Percentiles rank a stretch among this genome's conserved stretches.
Evolutionary conservation across 208 protist genomes (phyloP).

Genomic region (Crithidia mellificae): DNA sequence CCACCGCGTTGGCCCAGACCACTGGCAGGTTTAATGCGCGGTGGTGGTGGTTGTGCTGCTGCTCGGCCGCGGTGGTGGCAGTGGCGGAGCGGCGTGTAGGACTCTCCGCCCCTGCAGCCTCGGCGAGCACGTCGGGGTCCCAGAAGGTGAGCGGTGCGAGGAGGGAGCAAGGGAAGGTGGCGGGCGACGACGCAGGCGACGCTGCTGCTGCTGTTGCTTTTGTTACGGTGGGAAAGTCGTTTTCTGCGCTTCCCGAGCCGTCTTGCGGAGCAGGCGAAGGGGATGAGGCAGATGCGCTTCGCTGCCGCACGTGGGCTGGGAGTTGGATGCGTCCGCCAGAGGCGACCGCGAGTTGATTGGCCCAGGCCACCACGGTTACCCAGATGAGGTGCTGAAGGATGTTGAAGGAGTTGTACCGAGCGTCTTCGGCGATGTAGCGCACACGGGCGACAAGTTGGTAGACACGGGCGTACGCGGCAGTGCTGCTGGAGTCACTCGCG

Average conservation of each 20-base stretch:
- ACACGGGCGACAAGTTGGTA: slow-evolving; percentile 27
- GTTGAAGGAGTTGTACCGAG: slow-evolving; percentile 35
- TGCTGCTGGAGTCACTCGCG: slow-evolving; percentile 26
- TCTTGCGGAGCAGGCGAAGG: neutral
- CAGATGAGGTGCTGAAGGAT: slow-evolving; percentile 40
- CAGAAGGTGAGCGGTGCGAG: slow-evolving; percentile 24
- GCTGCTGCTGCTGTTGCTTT: neutral
- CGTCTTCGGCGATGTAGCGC: slow-evolving; percentile 34
- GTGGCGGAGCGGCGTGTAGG: neutral
- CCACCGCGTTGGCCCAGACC: slow-evolving; percentile 28
- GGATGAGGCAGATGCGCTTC: neutral
- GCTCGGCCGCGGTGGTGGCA: too few relatives aligned
- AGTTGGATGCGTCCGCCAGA: slow-evolving; percentile 36
- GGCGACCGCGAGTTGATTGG: slow-evolving; percentile 46
- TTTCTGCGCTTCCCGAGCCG: neutral
- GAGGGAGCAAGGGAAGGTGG: slow-evolving; percentile 18
- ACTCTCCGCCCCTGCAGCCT: neutral
- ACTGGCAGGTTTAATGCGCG: slow-evolving; percentile 15
- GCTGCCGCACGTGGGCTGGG: slow-evolving; percentile 8
- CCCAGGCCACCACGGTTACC: slow-evolving; percentile 53
- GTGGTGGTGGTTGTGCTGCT: too few relatives aligned
- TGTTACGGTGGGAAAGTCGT: neutral
- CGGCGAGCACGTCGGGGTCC: slow-evolving; percentile 13
- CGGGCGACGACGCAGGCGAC: neutral
- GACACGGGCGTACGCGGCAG: slow-evolving; percentile 21